A percentile compares a stretch with the other conserved stretches of the same genome.
phyloP scores from a whole-genome alignment of 2,329 filamentous ascomycete genomes.

The Pseudopyrenochaeta lycopersici region DNA sequence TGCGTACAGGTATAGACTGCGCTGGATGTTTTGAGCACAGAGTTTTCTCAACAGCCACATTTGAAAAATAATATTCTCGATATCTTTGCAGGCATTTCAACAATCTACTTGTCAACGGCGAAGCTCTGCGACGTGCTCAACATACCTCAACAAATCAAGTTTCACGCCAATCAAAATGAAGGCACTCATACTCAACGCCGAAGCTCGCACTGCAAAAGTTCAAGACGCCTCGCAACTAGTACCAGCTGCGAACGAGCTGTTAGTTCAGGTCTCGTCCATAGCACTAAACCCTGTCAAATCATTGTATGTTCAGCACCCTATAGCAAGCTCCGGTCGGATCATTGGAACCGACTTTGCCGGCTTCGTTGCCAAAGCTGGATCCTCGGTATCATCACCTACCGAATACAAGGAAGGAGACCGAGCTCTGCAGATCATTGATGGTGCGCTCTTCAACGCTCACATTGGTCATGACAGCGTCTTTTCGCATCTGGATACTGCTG shows the following conservation, averaged over 20 bases:
- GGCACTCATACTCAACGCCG: conserved; percentile 29
- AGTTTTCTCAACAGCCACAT: no score
- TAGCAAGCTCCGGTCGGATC: conserved; percentile 42
- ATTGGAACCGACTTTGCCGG: conserved; percentile 57
- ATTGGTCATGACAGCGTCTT: no score
- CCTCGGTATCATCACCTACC: no score
- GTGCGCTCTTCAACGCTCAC: no score
- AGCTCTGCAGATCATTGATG: no score
- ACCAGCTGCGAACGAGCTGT: conserved; percentile 23
- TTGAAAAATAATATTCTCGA: neutral
- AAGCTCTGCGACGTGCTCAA: neutral
- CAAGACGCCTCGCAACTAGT: conserved; percentile 10
- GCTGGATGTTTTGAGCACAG: no score
- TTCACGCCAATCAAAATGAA: conserved; percentile 13
- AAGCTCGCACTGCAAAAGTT: conserved; percentile 19
- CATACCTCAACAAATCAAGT: neutral
- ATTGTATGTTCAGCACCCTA: conserved; percentile 48
- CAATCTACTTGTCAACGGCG: neutral
- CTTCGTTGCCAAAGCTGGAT: conserved; percentile 26
- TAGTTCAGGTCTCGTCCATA: conserved; percentile 34
- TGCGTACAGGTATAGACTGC: no score
- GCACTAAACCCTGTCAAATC: conserved; percentile 44
- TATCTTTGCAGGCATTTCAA: neutral
- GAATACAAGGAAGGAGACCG: conserved; percentile 34
- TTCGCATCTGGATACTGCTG: no score